These are phyloP conservation scores for Sorghum bicolor DNA, from an alignment of 176 grass and related monocot species.

Conservation along the genomic window Sorghum_bicolor_NCBIv3 NC_012876.2:1555001-1555500, in stretches of 20 bases:
- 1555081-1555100: background rate
- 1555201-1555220: background rate
- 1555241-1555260: background rate
- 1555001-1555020: slow-evolving; percentile 25
- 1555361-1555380: background rate
- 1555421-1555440: background rate
- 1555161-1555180: slow-evolving; percentile 16
- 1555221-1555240: background rate
- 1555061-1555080: background rate
- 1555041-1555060: background rate
- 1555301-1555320: slow-evolving; percentile 18
- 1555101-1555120: slow-evolving; percentile 26
- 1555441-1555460: background rate
- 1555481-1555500: background rate
- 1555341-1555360: background rate
- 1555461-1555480: background rate
- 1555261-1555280: background rate
- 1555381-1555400: background rate
- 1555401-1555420: background rate
- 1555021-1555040: slow-evolving; percentile 25
- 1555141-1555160: slow-evolving; percentile 23
- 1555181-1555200: slow-evolving; percentile 32
- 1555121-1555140: slow-evolving; percentile 32
- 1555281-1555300: slow-evolving; percentile 17
- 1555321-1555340: slow-evolving; percentile 18